A percentile compares a stretch with the other conserved stretches of the same genome.
Conservation (phyloP, 2,329 filamentous ascomycete species). For the Golovinomyces cichoracearum region DNA sequence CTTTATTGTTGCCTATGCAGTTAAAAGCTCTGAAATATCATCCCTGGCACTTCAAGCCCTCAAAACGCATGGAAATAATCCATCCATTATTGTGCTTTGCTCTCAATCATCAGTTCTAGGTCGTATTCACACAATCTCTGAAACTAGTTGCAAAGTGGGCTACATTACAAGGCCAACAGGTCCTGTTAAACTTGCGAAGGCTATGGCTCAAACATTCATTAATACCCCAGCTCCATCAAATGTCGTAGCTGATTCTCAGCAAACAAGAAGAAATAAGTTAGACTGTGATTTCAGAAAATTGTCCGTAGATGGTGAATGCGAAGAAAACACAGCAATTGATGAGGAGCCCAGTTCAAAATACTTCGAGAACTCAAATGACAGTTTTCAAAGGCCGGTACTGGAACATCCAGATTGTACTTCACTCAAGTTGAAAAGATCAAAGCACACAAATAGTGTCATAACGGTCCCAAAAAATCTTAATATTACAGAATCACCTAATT, state of each 20-base stretch:
- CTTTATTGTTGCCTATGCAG: constrained; percentile 13
- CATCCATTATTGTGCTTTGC: constrained; percentile 12
- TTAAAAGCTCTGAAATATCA: constrained; percentile 4
- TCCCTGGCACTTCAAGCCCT: constrained; percentile 4
- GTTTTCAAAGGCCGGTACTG: background rate
- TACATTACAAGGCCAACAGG: constrained; percentile 14
- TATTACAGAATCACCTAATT: background rate
- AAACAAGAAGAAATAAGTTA: constrained; percentile 6
- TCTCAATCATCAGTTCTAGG: constrained; percentile 11
- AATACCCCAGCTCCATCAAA: constrained; percentile 5
- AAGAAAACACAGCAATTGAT: constrained; percentile 8
- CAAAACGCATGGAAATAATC: constrained; percentile 3
- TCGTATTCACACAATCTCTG: constrained; percentile 4
- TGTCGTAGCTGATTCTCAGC: constrained; percentile 4
- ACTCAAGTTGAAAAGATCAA: background rate
- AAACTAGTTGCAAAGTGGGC: constrained; percentile 8
- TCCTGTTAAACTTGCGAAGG: constrained; percentile 14
- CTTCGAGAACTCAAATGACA: constrained; percentile 12
- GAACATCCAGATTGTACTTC: background rate
- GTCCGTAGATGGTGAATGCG: constrained; percentile 7
- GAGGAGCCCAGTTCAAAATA: constrained; percentile 14
- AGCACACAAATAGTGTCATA: background rate
- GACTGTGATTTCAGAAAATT: constrained; percentile 13
- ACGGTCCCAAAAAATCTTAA: background rate
- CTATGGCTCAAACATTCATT: constrained; percentile 11